phyloP scores from a whole-genome alignment of 306 rosid genomes.

The Sindora glabra region DNA sequence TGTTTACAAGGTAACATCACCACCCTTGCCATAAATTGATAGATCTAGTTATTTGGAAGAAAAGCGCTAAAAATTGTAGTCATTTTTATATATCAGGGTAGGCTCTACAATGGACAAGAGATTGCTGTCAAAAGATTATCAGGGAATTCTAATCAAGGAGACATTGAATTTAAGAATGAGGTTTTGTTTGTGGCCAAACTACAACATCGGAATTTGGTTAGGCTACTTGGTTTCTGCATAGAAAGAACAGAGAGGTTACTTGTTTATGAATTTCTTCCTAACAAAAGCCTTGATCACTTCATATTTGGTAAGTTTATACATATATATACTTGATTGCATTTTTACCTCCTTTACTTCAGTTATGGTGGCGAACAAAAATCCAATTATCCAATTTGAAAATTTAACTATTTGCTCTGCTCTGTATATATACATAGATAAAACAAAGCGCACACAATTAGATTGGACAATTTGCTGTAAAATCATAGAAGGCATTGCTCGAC shows the following conservation, averaged over 20 bases:
- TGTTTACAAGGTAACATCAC: slow-evolving; percentile 24
- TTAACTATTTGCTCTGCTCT: too few species aligned
- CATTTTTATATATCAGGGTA: too few species aligned
- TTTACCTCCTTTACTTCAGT: too few species aligned
- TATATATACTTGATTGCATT: too few species aligned
- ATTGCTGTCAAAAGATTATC: slow-evolving; percentile 38
- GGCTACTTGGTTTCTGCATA: slow-evolving; percentile 38
- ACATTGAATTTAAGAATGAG: slow-evolving; percentile 46
- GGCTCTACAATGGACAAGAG: slow-evolving; percentile 17
- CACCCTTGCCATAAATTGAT: too few species aligned
- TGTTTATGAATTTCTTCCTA: slow-evolving; percentile 43
- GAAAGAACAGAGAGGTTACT: slow-evolving; percentile 38
- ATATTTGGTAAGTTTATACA: slow-evolving; percentile 34
- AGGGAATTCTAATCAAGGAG: too few species aligned
- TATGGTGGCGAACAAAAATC: too few species aligned
- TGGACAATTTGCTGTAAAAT: slow-evolving; percentile 31
- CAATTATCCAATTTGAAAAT: too few species aligned
- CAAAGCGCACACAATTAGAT: slow-evolving; percentile 3
- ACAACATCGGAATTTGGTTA: slow-evolving; percentile 45
- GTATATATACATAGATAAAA: slow-evolving; percentile 24
- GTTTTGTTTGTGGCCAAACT: slow-evolving; percentile 40
- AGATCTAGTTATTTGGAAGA: too few species aligned
- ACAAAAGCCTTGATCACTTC: slow-evolving; percentile 41
- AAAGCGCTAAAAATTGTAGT: background rate
- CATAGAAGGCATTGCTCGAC: slow-evolving; percentile 29